Evolutionary conservation across 768 basidiomycete species (phyloP).

Genomic region (Podaxis sp.): DNA sequence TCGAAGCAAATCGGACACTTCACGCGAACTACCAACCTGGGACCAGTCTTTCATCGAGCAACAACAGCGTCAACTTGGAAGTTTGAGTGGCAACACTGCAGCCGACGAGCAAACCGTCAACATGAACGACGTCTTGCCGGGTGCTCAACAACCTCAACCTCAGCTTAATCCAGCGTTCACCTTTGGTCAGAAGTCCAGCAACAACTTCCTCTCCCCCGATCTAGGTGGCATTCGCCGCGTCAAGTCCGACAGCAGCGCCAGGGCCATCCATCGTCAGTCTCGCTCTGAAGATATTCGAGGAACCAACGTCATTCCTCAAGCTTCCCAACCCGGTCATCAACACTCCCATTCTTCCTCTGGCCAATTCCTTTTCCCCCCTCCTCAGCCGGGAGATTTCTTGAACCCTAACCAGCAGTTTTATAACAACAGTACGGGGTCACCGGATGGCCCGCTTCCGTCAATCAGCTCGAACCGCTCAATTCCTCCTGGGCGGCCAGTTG

Average conservation of each 20-base stretch:
- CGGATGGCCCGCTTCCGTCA: slow-evolving; percentile 18
- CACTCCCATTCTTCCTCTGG: slow-evolving; percentile 8
- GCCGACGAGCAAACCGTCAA: slow-evolving; percentile 26
- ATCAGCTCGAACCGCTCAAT: slow-evolving; percentile 13
- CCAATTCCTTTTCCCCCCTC: slow-evolving; percentile 14
- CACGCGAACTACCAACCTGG: slow-evolving; percentile 54
- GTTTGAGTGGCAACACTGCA: slow-evolving; percentile 6
- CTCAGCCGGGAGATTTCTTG: slow-evolving; percentile 11
- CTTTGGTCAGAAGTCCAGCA: slow-evolving; percentile 22
- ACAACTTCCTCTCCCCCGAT: slow-evolving; percentile 31
- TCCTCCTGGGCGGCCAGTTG: slow-evolving; percentile 12
- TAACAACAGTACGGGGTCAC: neutral
- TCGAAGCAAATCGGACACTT: slow-evolving; percentile 59
- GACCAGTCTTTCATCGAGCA: slow-evolving; percentile 25
- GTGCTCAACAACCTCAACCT: slow-evolving; percentile 14
- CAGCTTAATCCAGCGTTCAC: slow-evolving; percentile 19
- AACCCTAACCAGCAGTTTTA: slow-evolving; percentile 17
- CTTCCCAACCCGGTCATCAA: slow-evolving; percentile 6
- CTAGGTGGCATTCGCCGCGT: slow-evolving; percentile 39
- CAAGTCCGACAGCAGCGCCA: slow-evolving; percentile 40
- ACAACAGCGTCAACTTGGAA: slow-evolving; percentile 23
- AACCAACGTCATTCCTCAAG: neutral
- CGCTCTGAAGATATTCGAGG: slow-evolving; percentile 58
- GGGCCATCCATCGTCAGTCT: slow-evolving; percentile 43
- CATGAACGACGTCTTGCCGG: slow-evolving; percentile 37